Percentiles rank a stretch among this genome's conserved stretches.
These are phyloP conservation scores for Chaetomium sp. DNA, from an alignment of 2,329 filamentous ascomycete genomes.

Conservation along the genomic window DNA sequence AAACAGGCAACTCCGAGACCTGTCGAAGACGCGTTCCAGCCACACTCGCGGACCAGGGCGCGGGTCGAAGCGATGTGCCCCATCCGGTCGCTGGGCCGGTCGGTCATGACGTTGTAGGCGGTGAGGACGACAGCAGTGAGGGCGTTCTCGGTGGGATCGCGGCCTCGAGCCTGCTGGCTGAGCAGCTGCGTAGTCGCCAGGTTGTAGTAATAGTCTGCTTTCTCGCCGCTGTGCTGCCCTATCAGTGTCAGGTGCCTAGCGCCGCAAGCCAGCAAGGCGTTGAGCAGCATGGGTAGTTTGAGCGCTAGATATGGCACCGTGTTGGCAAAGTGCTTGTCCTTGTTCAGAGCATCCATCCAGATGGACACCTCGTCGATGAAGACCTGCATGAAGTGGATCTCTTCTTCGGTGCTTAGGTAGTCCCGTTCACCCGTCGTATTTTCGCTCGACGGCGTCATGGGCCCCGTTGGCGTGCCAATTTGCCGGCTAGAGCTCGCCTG, in stretches of 20 bases:
- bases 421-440: constrained; percentile 51
- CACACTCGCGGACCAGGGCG: constrained; percentile 84
- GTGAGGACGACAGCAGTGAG: constrained; percentile 86
- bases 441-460: constrained; percentile 48
- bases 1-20: constrained; percentile 88
- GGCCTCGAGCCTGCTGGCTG: constrained; percentile 78
- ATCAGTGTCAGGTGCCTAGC: constrained; percentile 77
- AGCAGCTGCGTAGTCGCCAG: constrained; percentile 78
- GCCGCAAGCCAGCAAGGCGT: constrained; percentile 86
- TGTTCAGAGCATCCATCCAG: constrained; percentile 94
- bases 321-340: constrained; percentile 81
- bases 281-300: constrained; percentile 82
- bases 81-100: constrained; percentile 77
- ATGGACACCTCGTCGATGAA: constrained; percentile 88
- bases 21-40: constrained; percentile 77
- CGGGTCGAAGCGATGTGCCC: constrained; percentile 85
- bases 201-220: constrained; percentile 81
- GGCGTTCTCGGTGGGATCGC: constrained; percentile 81
- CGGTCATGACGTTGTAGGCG: constrained; percentile 91
- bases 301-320: constrained; percentile 82
- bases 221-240: constrained; percentile 72
- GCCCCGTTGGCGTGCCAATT: constrained; percentile 40
- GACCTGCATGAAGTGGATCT: constrained; percentile 86
- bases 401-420: constrained; percentile 72
- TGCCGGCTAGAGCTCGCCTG: constrained; percentile 35